These are phyloP conservation scores for Pichia pseudocactophila DNA, from an alignment of 805 yeast genomes.

Conservation along the genomic window DNA sequence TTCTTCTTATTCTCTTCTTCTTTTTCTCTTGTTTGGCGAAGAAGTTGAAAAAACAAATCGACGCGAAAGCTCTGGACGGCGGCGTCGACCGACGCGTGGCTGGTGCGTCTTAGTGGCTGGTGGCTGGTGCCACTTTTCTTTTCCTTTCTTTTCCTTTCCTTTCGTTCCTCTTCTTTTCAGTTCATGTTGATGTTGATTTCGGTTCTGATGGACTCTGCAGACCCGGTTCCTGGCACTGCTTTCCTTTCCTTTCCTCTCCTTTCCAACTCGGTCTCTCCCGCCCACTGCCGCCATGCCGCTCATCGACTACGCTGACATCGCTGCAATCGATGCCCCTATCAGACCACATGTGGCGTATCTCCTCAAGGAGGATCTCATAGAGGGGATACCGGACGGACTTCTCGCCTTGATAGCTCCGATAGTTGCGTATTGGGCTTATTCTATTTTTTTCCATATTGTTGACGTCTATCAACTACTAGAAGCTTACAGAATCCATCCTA, in stretches of 20 bases:
- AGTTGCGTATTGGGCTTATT: conserved; percentile 74
- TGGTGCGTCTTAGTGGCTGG: too few relatives aligned
- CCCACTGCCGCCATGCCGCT: conserved; percentile 4
- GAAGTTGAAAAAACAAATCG: not conserved
- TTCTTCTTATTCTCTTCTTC: not conserved
- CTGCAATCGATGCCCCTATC: not conserved
- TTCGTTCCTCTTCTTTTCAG: too few relatives aligned
- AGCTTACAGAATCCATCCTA: conserved; percentile 82
- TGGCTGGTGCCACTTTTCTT: too few relatives aligned
- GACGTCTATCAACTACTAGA: conserved; percentile 74
- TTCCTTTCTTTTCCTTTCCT: too few relatives aligned
- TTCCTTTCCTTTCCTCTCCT: not conserved
- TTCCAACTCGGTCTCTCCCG: too few relatives aligned
- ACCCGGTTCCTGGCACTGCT: too few relatives aligned
- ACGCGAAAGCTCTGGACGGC: not conserved
- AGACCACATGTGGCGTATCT: conserved; percentile 1
- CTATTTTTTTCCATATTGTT: conserved; percentile 62
- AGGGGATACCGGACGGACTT: conserved; percentile 6
- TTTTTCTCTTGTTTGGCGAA: not conserved
- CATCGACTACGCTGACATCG: conserved; percentile 1
- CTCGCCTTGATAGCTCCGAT: conserved; percentile 65
- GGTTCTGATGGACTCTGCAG: too few relatives aligned
- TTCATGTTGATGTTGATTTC: too few relatives aligned
- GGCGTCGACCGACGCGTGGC: conserved; percentile 4
- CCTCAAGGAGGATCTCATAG: conserved; percentile 1